A percentile compares a stretch with the other conserved stretches of the same genome.
These are phyloP conservation scores for Clonostachys rosea DNA, from an alignment of 2,329 filamentous ascomycete genomes.

Conservation along the genomic window DNA sequence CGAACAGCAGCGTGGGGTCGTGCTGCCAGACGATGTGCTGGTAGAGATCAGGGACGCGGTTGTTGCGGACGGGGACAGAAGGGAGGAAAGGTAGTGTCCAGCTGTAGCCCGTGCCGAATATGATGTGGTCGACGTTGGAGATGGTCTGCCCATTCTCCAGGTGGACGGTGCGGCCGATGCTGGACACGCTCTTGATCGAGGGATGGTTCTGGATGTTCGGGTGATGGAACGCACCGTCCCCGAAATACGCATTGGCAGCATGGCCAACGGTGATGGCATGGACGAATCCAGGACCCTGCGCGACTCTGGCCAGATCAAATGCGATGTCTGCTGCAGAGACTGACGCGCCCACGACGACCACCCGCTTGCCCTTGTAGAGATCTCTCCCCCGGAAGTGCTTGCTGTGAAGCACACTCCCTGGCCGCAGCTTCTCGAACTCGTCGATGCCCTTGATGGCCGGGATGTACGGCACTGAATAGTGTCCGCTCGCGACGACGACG, in stretches of 20 bases:
- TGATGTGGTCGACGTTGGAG: slow-evolving; percentile 52
- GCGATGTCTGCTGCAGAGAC: slow-evolving; percentile 62
- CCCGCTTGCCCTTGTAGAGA: slow-evolving; percentile 40
- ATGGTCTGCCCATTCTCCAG: slow-evolving; percentile 51
- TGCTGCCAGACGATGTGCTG: slow-evolving; percentile 51
- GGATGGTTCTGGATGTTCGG: slow-evolving; percentile 41
- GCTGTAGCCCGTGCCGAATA: slow-evolving; percentile 63
- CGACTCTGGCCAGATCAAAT: slow-evolving; percentile 41
- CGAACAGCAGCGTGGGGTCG: slow-evolving; percentile 51
- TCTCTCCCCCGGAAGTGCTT: slow-evolving; percentile 47
- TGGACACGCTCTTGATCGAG: slow-evolving; percentile 37
- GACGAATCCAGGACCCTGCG: slow-evolving; percentile 32
- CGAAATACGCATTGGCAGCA: slow-evolving; percentile 48
- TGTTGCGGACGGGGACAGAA: slow-evolving; percentile 43
- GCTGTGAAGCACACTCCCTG: slow-evolving; percentile 48
- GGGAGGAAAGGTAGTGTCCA: slow-evolving; percentile 61
- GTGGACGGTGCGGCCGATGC: slow-evolving; percentile 37
- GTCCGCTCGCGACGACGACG: slow-evolving; percentile 54
- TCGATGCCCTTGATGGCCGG: slow-evolving; percentile 42
- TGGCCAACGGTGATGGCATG: slow-evolving; percentile 46
- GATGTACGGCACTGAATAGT: slow-evolving; percentile 56
- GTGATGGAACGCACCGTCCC: slow-evolving; percentile 55
- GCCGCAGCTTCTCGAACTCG: slow-evolving; percentile 34
- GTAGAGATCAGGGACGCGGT: slow-evolving; percentile 50
- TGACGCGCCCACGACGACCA: slow-evolving; percentile 59